Conservation (phyloP, 2,329 filamentous ascomycete species). For the Amauroascus verrucosus region DNA sequence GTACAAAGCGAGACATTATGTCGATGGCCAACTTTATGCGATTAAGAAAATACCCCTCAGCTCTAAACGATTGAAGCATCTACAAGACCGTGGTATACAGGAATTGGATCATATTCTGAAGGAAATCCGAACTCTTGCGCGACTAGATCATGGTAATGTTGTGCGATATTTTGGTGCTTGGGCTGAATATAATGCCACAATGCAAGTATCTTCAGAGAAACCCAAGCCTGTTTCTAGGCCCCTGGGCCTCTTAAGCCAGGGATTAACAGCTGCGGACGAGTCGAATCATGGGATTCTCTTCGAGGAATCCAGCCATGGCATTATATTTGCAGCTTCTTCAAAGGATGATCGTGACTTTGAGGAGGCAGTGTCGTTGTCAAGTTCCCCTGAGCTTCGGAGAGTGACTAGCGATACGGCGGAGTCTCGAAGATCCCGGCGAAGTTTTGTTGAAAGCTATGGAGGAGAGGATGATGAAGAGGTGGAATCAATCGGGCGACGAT, state of each 20-base stretch:
- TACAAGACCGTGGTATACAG: constrained; percentile 43
- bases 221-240: neutral
- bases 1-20: constrained; percentile 50
- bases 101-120: constrained; percentile 49
- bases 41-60: constrained; percentile 56
- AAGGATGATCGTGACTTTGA: constrained; percentile 18
- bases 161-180: constrained; percentile 57
- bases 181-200: constrained; percentile 42
- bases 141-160: constrained; percentile 54
- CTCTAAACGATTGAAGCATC: constrained; percentile 41
- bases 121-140: constrained; percentile 53
- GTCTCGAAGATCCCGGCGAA: constrained; percentile 5
- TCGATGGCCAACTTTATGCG: constrained; percentile 54
- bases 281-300: constrained; percentile 29
- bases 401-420: neutral
- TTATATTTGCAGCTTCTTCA: constrained; percentile 23
- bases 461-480: constrained; percentile 36
- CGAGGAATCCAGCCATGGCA: constrained; percentile 26
- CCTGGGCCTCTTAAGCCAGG: constrained; percentile 14
- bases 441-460: constrained; percentile 10
- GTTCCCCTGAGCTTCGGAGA: constrained; percentile 12
- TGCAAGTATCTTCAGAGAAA: neutral
- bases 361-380: constrained; percentile 15
- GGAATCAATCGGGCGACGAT: constrained; percentile 40
- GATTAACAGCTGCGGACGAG: constrained; percentile 5